These are phyloP conservation scores for Singerocomus inundabilis DNA, from an alignment of 1,284 basidiomycete genomes.

Conservation along the genomic window DNA sequence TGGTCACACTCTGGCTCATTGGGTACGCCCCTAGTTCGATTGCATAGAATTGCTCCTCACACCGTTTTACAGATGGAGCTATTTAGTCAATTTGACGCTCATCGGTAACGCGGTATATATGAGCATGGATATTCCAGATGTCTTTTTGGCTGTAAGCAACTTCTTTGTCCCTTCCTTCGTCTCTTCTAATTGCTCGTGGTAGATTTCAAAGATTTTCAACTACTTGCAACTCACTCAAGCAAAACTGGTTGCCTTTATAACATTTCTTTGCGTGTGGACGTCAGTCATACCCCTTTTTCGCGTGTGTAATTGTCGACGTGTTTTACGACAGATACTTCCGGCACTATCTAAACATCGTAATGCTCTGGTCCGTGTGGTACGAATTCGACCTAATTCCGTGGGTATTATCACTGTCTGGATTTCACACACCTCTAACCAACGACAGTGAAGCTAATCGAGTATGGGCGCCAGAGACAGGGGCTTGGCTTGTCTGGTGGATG, in stretches of 20 bases:
- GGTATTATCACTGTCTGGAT: conserved; percentile 33
- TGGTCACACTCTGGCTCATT: conserved; percentile 95
- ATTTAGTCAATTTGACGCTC: conserved; percentile 76
- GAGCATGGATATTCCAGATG: conserved; percentile 96
- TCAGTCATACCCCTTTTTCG: conserved; percentile 41
- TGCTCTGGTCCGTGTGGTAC: conserved; percentile 85
- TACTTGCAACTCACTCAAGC: conserved; percentile 72
- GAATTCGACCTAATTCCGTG: conserved; percentile 83
- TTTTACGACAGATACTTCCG: conserved; percentile 78
- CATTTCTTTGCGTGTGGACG: conserved; percentile 82
- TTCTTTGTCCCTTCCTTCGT: not conserved
- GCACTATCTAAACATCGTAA: conserved; percentile 87
- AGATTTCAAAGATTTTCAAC: conserved; percentile 86
- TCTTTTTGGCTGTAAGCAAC: conserved; percentile 76
- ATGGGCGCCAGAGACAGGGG: conserved; percentile 65
- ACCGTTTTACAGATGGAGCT: conserved; percentile 71
- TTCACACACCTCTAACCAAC: not conserved
- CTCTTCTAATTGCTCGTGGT: conserved; percentile 6
- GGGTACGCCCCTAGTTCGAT: conserved; percentile 48
- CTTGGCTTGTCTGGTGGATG: conserved; percentile 79
- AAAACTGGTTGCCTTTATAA: conserved; percentile 64
- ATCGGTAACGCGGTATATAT: conserved; percentile 93
- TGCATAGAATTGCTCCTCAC: conserved; percentile 10
- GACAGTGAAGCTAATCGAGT: conserved; percentile 54
- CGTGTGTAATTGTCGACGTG: not conserved